Conservation (phyloP, 192 early-diverging fungal species). For the Pilaira anomala region DNA sequence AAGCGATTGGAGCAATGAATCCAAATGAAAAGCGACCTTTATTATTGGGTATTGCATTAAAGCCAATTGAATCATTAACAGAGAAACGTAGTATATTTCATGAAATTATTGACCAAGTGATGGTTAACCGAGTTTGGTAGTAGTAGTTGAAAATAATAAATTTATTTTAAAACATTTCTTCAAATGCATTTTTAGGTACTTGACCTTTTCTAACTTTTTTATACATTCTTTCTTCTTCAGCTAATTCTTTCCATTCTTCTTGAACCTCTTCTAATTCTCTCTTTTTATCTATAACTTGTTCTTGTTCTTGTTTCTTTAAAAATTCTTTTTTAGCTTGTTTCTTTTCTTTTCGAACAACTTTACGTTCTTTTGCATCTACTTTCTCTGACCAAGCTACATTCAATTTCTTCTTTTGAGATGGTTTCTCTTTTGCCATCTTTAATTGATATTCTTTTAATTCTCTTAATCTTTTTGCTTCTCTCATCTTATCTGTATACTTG, state of each 20-base stretch:
- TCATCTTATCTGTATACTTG: constrained; percentile 65
- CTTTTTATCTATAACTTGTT: constrained; percentile 23
- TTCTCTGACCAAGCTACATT: constrained; percentile 70
- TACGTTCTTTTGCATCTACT: constrained; percentile 60
- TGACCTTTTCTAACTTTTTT: constrained; percentile 61
- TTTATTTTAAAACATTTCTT: constrained; percentile 37
- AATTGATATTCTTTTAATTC: constrained; percentile 42
- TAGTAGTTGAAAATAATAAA: background rate
- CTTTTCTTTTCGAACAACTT: constrained; percentile 65
- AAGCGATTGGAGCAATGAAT: constrained; percentile 48
- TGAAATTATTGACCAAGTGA: constrained; percentile 24
- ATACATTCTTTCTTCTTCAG: constrained; percentile 50
- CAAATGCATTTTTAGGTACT: constrained; percentile 45
- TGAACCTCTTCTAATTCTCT: constrained; percentile 25
- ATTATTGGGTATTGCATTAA: constrained; percentile 47
- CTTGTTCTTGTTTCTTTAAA: constrained; percentile 32
- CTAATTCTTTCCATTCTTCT: constrained; percentile 60
- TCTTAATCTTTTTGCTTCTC: constrained; percentile 62
- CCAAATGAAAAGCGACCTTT: constrained; percentile 45
- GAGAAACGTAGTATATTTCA: constrained; percentile 29
- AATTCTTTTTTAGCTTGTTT: constrained; percentile 55
- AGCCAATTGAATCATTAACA: constrained; percentile 29
- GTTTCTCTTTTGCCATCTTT: constrained; percentile 3
- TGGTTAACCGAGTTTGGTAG: constrained; percentile 31
- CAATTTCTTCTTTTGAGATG: background rate